Percentiles rank a stretch among this genome's conserved stretches.
phyloP scores from a whole-genome alignment of 2,329 filamentous ascomycete species.

The Aureobasidium sp. region DNA sequence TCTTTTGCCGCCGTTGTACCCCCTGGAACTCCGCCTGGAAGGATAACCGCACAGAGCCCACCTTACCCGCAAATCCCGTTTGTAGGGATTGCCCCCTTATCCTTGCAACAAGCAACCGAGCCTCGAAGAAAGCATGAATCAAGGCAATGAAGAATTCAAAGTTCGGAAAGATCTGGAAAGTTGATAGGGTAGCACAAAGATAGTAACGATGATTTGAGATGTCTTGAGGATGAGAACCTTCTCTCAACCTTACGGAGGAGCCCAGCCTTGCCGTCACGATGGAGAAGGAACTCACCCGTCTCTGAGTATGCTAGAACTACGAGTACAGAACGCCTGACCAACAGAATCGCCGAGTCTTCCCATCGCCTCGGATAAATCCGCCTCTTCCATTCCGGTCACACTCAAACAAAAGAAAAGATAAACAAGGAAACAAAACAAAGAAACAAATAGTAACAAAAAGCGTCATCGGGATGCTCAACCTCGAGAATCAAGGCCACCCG shows the following conservation, averaged over 20 bases:
- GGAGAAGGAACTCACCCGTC: background rate
- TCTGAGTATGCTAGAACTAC: background rate
- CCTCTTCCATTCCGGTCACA: background rate
- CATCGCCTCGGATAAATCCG: background rate
- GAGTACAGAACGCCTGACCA: background rate
- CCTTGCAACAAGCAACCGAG: background rate
- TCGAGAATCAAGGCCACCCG: background rate
- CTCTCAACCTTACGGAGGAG: background rate
- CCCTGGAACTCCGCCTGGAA: background rate
- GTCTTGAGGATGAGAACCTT: background rate
- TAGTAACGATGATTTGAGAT: background rate
- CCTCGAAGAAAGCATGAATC: background rate
- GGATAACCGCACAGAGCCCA: background rate
- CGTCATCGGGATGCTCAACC: background rate
- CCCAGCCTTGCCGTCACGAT: background rate
- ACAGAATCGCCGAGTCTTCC: background rate
- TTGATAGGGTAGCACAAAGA: background rate
- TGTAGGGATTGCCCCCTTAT: background rate
- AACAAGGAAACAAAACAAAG: conserved; percentile 9
- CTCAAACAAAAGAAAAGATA: background rate
- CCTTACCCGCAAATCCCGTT: background rate
- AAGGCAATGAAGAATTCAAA: background rate
- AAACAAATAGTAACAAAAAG: conserved; percentile 1
- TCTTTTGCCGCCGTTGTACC: background rate
- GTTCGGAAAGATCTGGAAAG: background rate